A percentile compares a stretch with the other conserved stretches of the same genome.
Evolutionary conservation across 495 filamentous ascomycete species (phyloP).

Genomic region (Daldinia childiae): DNA sequence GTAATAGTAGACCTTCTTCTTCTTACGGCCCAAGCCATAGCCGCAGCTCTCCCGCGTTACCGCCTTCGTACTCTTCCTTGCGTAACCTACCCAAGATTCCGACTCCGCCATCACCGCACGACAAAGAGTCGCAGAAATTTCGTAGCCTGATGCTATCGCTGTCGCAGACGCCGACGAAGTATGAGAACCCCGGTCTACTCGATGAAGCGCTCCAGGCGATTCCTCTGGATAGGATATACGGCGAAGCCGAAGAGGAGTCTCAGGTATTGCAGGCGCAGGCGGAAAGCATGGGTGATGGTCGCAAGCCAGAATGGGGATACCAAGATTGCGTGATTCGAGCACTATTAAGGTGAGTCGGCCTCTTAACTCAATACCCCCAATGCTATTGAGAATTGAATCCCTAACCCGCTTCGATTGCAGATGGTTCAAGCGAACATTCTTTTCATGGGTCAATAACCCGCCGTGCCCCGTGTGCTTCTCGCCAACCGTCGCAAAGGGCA

Average conservation of each 20-base stretch:
- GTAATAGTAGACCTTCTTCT: constrained; percentile 51
- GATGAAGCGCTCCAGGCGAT: constrained; percentile 90
- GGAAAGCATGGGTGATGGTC: constrained; percentile 77
- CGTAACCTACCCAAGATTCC: constrained; percentile 84
- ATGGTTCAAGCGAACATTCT: constrained; percentile 96
- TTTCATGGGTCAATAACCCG: constrained; percentile 96
- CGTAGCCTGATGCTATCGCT: constrained; percentile 82
- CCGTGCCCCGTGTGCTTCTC: constrained; percentile 80
- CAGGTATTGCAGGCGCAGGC: constrained; percentile 88
- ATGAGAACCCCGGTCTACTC: constrained; percentile 95
- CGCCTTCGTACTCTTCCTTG: constrained; percentile 71
- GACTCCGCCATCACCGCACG: constrained; percentile 71
- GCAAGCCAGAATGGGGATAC: constrained; percentile 93
- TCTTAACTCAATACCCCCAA: not conserved
- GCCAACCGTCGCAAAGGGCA: constrained; percentile 83
- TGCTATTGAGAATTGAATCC: constrained; percentile 10
- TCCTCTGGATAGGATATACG: constrained; percentile 90
- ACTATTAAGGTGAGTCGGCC: constrained; percentile 72
- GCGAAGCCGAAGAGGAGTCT: constrained; percentile 91
- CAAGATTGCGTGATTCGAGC: constrained; percentile 97
- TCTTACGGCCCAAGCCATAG: constrained; percentile 46
- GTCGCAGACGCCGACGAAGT: constrained; percentile 85
- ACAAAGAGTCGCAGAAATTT: constrained; percentile 80
- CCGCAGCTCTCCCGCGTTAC: constrained; percentile 47
- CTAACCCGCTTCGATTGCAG: constrained; percentile 57